phyloP scores from a whole-genome alignment of 441 rosid species.

The Croton setiger region DNA sequence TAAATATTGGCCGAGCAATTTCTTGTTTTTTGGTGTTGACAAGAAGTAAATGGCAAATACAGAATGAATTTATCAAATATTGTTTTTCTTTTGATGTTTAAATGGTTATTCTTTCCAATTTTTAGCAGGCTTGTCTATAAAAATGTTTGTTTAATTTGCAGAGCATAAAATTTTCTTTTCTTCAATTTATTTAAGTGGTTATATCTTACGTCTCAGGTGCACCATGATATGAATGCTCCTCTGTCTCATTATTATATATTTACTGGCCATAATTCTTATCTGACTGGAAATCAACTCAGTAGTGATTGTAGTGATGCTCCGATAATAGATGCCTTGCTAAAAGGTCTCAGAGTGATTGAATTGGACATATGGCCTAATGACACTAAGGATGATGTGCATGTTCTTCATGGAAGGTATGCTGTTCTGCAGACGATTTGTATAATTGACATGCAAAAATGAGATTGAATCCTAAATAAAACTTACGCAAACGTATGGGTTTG shows the following conservation, averaged over 20 bases:
- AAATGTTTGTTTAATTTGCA: background rate
- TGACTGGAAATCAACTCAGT: constrained; percentile 87
- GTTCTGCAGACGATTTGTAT: constrained; percentile 7
- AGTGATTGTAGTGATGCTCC: constrained; percentile 91
- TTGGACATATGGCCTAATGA: constrained; percentile 95
- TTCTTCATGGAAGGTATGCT: constrained; percentile 84
- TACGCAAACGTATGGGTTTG: background rate
- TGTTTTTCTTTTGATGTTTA: background rate
- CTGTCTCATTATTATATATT: constrained; percentile 77
- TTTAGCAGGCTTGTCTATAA: background rate
- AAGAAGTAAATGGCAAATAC: background rate
- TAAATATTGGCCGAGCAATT: background rate
- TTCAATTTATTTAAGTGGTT: background rate
- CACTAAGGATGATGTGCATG: constrained; percentile 54
- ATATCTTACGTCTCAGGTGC: constrained; percentile 49
- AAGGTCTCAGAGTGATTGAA: constrained; percentile 87
- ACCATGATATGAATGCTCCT: constrained; percentile 83
- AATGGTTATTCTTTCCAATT: background rate
- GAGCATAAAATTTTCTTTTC: background rate
- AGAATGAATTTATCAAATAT: background rate
- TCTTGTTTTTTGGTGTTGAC: background rate
- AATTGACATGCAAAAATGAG: constrained; percentile 2
- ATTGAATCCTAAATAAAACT: background rate
- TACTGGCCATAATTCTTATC: constrained; percentile 91
- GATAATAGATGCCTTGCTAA: constrained; percentile 61